A percentile compares a stretch with the other conserved stretches of the same genome.
Conservation (phyloP, 148 eudicot species). For the Chenopodium suecicum region DNA sequence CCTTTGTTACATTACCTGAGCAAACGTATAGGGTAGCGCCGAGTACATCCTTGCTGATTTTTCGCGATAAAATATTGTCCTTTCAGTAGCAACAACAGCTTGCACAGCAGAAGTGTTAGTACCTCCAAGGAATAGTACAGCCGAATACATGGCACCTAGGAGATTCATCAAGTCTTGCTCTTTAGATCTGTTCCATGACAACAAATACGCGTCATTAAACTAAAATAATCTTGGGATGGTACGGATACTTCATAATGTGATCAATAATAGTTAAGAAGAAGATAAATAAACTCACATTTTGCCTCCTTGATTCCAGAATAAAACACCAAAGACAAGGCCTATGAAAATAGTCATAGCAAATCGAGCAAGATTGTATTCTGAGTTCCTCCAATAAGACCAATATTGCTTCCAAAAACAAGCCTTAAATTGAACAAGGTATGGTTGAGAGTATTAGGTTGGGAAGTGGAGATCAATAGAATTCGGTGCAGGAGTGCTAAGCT, state of each 20-base stretch:
- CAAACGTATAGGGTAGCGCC: slow-evolving; percentile 44
- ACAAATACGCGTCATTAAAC: too few species aligned
- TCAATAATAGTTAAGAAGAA: too few species aligned
- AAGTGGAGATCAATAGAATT: slow-evolving; percentile 35
- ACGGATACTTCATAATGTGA: too few species aligned
- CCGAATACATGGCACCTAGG: slow-evolving; percentile 39
- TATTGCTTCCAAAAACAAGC: slow-evolving; percentile 66
- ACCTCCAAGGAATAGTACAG: slow-evolving; percentile 36
- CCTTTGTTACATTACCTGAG: slow-evolving; percentile 35
- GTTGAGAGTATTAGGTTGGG: slow-evolving; percentile 44
- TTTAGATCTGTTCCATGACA: slow-evolving; percentile 15
- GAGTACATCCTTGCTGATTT: slow-evolving; percentile 36
- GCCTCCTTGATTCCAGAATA: slow-evolving; percentile 47
- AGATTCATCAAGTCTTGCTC: slow-evolving; percentile 36
- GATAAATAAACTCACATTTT: slow-evolving; percentile 29
- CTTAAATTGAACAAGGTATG: slow-evolving; percentile 33
- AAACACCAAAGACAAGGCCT: slow-evolving; percentile 37
- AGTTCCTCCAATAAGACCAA: slow-evolving; percentile 59
- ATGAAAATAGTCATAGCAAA: slow-evolving; percentile 25
- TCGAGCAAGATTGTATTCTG: slow-evolving; percentile 44
- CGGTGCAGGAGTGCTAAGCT: slow-evolving; percentile 30
- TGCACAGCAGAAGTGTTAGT: slow-evolving; percentile 37
- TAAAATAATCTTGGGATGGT: too few species aligned
- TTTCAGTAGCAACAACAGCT: slow-evolving; percentile 38
- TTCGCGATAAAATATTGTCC: slow-evolving; percentile 46